phyloP scores from a whole-genome alignment of 2,329 filamentous ascomycete species.

The Fusarium pseudoanthophilum region DNA sequence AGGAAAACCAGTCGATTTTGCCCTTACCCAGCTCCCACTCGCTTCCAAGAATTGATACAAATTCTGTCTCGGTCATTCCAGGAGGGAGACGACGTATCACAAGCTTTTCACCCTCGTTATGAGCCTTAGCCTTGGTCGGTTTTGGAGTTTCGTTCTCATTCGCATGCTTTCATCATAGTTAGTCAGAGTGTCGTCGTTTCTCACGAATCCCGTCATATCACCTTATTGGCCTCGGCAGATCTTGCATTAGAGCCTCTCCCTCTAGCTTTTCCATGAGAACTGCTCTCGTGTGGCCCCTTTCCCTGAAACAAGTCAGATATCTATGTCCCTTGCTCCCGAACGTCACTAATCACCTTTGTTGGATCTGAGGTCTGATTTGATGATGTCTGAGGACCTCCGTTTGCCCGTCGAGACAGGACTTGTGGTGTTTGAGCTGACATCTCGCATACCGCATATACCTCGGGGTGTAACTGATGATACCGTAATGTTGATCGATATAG shows the following conservation, averaged over 20 bases:
- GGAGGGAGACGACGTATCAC: conserved; percentile 87
- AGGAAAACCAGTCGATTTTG: conserved; percentile 86
- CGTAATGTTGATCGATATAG: conserved; percentile 28
- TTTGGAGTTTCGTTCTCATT: conserved; percentile 47
- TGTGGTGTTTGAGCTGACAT: conserved; percentile 52
- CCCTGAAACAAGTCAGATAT: conserved; percentile 40
- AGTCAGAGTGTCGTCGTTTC: conserved; percentile 21
- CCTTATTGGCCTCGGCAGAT: conserved; percentile 45
- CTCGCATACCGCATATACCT: conserved; percentile 46
- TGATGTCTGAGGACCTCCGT: conserved; percentile 44
- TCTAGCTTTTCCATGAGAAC: conserved; percentile 38
- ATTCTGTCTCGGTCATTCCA: conserved; percentile 83
- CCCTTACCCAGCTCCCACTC: conserved; percentile 86
- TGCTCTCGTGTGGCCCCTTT: conserved; percentile 41
- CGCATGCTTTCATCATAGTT: conserved; percentile 38
- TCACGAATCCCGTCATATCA: conserved; percentile 24
- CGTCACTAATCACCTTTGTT: conserved; percentile 44
- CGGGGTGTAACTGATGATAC: conserved; percentile 15
- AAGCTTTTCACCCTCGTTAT: conserved; percentile 77
- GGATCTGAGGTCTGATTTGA: conserved; percentile 43
- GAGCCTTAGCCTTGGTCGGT: conserved; percentile 46
- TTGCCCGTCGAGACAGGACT: conserved; percentile 51
- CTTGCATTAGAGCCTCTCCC: conserved; percentile 45
- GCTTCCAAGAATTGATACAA: conserved; percentile 75
- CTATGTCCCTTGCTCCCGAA: conserved; percentile 10